phyloP scores from a whole-genome alignment of 768 basidiomycete genomes.

The Scleroderma citrinum region DNA sequence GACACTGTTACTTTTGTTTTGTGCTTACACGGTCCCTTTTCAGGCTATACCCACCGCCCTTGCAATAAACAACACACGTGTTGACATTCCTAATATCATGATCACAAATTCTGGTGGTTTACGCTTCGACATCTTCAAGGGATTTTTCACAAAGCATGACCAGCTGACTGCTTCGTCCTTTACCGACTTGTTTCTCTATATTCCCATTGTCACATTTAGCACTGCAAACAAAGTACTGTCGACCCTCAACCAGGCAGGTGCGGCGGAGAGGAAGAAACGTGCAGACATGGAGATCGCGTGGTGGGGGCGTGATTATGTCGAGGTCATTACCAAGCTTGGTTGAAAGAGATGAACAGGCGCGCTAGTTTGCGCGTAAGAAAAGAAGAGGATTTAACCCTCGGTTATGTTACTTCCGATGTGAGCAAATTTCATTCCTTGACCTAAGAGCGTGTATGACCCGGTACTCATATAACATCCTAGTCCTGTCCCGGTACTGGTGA shows the following conservation, averaged over 20 bases:
- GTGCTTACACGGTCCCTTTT: background rate
- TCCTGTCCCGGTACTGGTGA: slow-evolving; percentile 72
- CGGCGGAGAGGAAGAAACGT: slow-evolving; percentile 29
- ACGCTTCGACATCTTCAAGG: slow-evolving; percentile 62
- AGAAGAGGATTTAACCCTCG: slow-evolving; percentile 48
- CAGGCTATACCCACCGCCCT: slow-evolving; percentile 53
- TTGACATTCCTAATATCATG: slow-evolving; percentile 54
- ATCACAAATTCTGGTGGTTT: slow-evolving; percentile 59
- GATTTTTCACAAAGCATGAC: slow-evolving; percentile 76
- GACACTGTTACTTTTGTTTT: background rate
- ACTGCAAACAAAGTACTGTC: slow-evolving; percentile 51
- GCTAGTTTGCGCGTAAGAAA: slow-evolving; percentile 31
- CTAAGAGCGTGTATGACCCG: background rate
- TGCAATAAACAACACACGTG: slow-evolving; percentile 57
- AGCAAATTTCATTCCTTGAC: slow-evolving; percentile 15
- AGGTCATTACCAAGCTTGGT: slow-evolving; percentile 48
- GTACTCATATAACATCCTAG: slow-evolving; percentile 26
- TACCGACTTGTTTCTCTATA: slow-evolving; percentile 54
- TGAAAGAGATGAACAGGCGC: slow-evolving; percentile 47
- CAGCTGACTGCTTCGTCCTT: slow-evolving; percentile 74
- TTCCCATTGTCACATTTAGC: slow-evolving; percentile 46
- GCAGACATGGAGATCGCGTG: slow-evolving; percentile 17
- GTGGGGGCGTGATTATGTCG: slow-evolving; percentile 44
- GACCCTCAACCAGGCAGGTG: slow-evolving; percentile 43
- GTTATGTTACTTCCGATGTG: slow-evolving; percentile 72